Evolutionary conservation across 371 early-diverging fungal species (phyloP), one percentile per base, ranked within the genome.

Genomic region (Umbelopsis sp.): DNA sequence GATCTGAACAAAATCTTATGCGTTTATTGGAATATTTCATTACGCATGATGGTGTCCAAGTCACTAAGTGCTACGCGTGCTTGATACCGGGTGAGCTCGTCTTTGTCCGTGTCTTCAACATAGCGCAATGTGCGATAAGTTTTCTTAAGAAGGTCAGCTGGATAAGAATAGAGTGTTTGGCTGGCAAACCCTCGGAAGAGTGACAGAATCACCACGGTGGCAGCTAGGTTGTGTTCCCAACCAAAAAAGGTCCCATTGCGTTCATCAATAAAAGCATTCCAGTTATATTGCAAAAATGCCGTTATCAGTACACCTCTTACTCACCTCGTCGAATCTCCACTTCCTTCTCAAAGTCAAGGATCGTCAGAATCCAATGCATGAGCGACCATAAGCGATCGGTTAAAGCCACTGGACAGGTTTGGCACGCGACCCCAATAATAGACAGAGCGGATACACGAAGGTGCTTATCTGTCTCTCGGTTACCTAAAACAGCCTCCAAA

Each of bases 381-480:
- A 96, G 69, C 67, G 87, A 86, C 32, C 81, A 70, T 65, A 93
- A 74, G 75, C 87, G 87, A 1, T 85, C 83, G 4, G 87, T 73
- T 38, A 97, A 76, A 3, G 93, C 87, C 35, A 83, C 78, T 2
- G 95, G 92, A 62, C 88, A 86, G 6, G 87, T 89, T 76, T 94
- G 91, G 25, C 92, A 93, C 4, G 90, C 86, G 41, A 80, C 83
- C 14, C 92, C 86, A 20, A 94, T 74, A 25, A 97, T 88, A 2
- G 93, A 88, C 50, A 95, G 69, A 5, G 97, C 93, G 24, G 92
- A 84, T 4, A 79, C 80, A 25, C 82, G 75, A 45, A 84, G 62
- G 65, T 77, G 75, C n/a, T 63, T 71, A 66, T 80, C 75, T 29
- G 76, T 77, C 8, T 76, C n/a, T n/a, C 76, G 70, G 46, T 75